Conservation (phyloP, 1,284 basidiomycete species). For the Dichomitus squalens region DNA sequence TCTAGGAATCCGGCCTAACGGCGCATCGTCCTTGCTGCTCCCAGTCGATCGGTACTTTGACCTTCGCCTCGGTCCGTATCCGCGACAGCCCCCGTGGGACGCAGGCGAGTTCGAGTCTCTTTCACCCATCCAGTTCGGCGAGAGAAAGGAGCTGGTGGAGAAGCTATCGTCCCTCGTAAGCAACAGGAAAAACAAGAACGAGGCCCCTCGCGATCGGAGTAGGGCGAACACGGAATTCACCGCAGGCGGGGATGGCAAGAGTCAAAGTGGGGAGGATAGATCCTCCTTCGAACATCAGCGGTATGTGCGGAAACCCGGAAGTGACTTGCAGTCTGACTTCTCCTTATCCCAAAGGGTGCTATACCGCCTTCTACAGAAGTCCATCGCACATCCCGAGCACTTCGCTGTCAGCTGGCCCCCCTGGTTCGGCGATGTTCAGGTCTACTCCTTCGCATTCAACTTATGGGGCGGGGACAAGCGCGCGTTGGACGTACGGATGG, state of each 20-base stretch:
- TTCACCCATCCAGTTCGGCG: conserved; percentile 36
- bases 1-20: conserved; percentile 34
- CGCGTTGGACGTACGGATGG: conserved; percentile 18
- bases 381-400: conserved; percentile 13
- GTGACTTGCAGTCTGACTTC: neutral
- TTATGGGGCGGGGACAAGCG: conserved; percentile 33
- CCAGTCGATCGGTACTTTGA: conserved; percentile 17
- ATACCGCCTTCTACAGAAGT: conserved; percentile 18
- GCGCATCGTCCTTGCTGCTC: conserved; percentile 38
- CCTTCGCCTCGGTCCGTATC: conserved; percentile 7
- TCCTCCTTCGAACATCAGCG: conserved; percentile 38
- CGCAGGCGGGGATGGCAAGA: conserved; percentile 11
- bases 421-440: conserved; percentile 23
- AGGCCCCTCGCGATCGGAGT: conserved; percentile 27
- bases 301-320: conserved; percentile 17
- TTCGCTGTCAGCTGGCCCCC: conserved; percentile 27
- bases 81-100: conserved; percentile 1
- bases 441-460: conserved; percentile 35
- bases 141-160: conserved; percentile 23
- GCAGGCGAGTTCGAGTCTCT: conserved; percentile 33
- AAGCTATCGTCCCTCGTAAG: conserved; percentile 29
- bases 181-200: conserved; percentile 28
- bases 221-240: conserved; percentile 35
- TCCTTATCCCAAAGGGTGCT: conserved; percentile 16
- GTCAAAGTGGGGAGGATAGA: conserved; percentile 22